Evolutionary conservation across 192 early-diverging fungal genomes (phyloP).

Genomic region (Obelidium mucronatum): DNA sequence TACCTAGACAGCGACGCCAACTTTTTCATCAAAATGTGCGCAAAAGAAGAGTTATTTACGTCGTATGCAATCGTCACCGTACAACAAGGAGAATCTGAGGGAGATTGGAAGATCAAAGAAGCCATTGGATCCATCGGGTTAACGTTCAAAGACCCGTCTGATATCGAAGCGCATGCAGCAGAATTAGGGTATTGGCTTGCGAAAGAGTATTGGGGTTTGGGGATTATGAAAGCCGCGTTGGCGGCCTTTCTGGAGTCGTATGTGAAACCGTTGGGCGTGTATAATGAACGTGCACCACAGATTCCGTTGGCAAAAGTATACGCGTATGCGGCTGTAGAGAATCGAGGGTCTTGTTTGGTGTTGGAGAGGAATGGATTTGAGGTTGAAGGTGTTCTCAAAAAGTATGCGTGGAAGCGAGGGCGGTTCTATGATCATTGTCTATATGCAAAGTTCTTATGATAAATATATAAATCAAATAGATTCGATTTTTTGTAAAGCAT

Average conservation of each 20-base stretch:
- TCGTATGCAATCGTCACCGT: constrained; percentile 19
- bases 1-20: background rate
- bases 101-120: background rate
- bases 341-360: background rate
- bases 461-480: too few relatives aligned
- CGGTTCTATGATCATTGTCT: background rate
- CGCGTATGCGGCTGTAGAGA: background rate
- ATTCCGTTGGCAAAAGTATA: background rate
- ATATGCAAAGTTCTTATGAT: background rate
- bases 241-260: background rate
- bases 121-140: constrained; percentile 24
- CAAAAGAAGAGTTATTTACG: background rate
- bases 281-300: background rate
- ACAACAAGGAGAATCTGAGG: background rate
- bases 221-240: background rate
- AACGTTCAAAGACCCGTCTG: constrained; percentile 22
- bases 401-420: constrained; percentile 8
- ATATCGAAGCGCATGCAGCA: constrained; percentile 17
- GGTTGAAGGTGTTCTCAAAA: background rate
- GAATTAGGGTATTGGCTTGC: constrained; percentile 28
- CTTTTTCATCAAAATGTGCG: background rate
- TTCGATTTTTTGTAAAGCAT: too few relatives aligned
- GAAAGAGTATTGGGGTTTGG: constrained; percentile 3
- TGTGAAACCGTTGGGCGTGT: background rate
- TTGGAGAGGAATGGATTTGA: constrained; percentile 17